A percentile compares a stretch with the other conserved stretches of the same genome.
Evolutionary conservation across 768 basidiomycete genomes (phyloP).

Genomic region (Xerocomus brunneocitrinus): DNA sequence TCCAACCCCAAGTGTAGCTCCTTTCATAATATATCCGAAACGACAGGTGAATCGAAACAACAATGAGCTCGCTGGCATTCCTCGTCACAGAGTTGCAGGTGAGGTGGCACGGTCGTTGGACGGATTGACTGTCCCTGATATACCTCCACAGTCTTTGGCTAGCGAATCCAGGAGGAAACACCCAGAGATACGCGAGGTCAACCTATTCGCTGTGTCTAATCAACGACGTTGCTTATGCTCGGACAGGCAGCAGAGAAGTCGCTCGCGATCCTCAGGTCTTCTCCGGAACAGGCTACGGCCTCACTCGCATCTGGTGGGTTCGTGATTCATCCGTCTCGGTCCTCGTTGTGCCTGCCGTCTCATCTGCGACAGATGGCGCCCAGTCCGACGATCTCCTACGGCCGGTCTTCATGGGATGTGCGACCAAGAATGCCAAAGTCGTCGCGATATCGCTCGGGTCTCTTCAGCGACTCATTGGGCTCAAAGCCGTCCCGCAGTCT

Average conservation of each 20-base stretch:
- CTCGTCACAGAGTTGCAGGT: constrained; percentile 74
- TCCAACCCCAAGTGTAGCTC: too few species aligned
- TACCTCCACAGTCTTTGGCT: constrained; percentile 61
- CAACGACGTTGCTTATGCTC: constrained; percentile 6
- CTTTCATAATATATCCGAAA: too few species aligned
- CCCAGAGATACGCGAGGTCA: constrained; percentile 90
- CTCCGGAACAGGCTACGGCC: constrained; percentile 72
- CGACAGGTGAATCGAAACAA: background rate
- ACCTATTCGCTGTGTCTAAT: background rate
- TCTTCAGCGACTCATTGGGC: constrained; percentile 82
- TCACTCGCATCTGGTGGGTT: constrained; percentile 66
- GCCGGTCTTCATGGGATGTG: constrained; percentile 92
- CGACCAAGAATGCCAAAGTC: constrained; percentile 90
- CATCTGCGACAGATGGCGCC: constrained; percentile 52
- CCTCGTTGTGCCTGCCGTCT: constrained; percentile 4
- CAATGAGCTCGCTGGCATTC: constrained; percentile 66
- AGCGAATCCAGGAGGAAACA: constrained; percentile 87
- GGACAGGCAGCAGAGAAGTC: constrained; percentile 83
- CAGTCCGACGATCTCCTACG: constrained; percentile 77
- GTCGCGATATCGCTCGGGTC: constrained; percentile 89
- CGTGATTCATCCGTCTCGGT: constrained; percentile 18
- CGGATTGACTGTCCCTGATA: constrained; percentile 3
- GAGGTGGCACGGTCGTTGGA: background rate
- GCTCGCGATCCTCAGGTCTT: constrained; percentile 70
- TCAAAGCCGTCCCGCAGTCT: constrained; percentile 79